Evolutionary conservation across 2,329 filamentous ascomycete genomes (phyloP).

Genomic region (Nectriaceae sp.): DNA sequence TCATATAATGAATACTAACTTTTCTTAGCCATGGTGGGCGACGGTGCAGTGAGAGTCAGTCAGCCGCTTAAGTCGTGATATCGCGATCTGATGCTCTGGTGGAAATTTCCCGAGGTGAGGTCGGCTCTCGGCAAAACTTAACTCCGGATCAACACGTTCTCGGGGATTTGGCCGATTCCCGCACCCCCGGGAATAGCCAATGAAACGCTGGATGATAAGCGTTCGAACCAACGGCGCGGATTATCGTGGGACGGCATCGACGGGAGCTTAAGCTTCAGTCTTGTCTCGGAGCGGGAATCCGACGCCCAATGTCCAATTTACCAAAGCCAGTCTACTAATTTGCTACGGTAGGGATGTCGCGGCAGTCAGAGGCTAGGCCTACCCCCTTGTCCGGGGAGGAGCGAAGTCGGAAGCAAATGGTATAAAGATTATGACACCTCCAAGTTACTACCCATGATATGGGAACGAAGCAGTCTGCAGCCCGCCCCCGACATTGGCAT

Average conservation of each 20-base stretch:
- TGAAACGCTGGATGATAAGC: constrained; percentile 13
- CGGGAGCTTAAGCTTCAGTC: background rate
- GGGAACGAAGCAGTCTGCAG: too few species aligned
- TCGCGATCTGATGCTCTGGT: constrained; percentile 12
- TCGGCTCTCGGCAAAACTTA: constrained; percentile 24
- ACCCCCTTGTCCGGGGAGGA: too few species aligned
- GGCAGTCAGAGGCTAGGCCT: too few species aligned
- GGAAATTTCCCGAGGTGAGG: constrained; percentile 26
- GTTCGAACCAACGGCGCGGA: constrained; percentile 6
- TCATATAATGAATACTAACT: constrained; percentile 11
- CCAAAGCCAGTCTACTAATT: too few species aligned
- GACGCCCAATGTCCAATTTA: too few species aligned
- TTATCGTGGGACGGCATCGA: constrained; percentile 14
- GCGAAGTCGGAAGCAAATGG: too few species aligned
- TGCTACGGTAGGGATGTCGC: too few species aligned
- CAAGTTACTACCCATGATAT: too few species aligned
- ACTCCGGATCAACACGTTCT: constrained; percentile 9
- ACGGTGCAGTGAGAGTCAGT: constrained; percentile 1
- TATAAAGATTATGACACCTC: too few species aligned
- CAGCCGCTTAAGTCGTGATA: constrained; percentile 6
- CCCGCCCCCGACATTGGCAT: too few species aligned
- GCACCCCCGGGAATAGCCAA: constrained; percentile 16
- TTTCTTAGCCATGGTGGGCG: constrained; percentile 30
- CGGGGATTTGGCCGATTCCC: constrained; percentile 8
- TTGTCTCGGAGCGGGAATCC: background rate